Conservation (phyloP, 2,329 filamentous ascomycete species). For the Cladosporium oxysporum region DNA sequence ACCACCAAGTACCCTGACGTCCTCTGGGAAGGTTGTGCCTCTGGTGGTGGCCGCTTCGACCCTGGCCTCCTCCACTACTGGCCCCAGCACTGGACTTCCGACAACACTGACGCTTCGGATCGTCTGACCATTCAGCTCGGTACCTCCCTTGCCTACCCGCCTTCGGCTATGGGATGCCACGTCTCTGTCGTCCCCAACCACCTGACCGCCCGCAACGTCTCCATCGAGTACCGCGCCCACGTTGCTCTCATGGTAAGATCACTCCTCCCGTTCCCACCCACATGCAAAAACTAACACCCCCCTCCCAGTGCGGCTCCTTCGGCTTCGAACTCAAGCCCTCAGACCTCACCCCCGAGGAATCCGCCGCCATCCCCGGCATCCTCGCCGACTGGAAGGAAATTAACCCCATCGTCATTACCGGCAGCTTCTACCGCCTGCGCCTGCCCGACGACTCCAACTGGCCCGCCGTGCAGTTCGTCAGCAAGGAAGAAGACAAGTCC, state of each 20-base stretch:
- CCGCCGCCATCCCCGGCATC: constrained; percentile 54
- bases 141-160: constrained; percentile 63
- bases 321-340: constrained; percentile 64
- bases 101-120: constrained; percentile 64
- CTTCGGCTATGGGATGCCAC: constrained; percentile 66
- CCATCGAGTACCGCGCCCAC: constrained; percentile 62
- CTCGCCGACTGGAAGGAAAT: constrained; percentile 58
- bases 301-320: constrained; percentile 59
- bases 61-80: constrained; percentile 40
- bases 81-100: constrained; percentile 63
- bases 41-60: constrained; percentile 66
- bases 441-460: constrained; percentile 62
- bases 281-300: not conserved
- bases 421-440: constrained; percentile 61
- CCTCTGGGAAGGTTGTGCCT: constrained; percentile 67
- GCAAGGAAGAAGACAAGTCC: constrained; percentile 51
- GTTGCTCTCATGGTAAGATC: constrained; percentile 61
- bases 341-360: constrained; percentile 55
- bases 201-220: constrained; percentile 56
- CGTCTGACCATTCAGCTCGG: constrained; percentile 65
- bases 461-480: constrained; percentile 63
- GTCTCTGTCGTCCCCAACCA: constrained; percentile 63
- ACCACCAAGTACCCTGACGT: constrained; percentile 62
- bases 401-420: constrained; percentile 60
- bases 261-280: not conserved